Percentiles rank a stretch among this genome's conserved stretches.
phyloP scores from a whole-genome alignment of 192 early-diverging fungal genomes.

The Podila horticola region DNA sequence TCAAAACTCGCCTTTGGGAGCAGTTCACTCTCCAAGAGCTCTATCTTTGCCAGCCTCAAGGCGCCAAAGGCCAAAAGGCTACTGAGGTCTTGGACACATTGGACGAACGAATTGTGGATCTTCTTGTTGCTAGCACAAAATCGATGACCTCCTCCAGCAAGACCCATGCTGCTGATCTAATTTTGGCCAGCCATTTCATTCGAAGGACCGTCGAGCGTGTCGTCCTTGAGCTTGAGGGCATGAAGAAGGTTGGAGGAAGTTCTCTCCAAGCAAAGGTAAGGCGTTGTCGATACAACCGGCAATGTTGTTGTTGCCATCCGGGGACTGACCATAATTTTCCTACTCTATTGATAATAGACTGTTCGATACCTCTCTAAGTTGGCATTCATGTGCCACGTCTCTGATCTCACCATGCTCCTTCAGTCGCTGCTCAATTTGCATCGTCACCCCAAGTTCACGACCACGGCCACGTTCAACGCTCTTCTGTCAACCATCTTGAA shows the following conservation, averaged over 20 bases:
- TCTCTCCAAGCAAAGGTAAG: constrained; percentile 32
- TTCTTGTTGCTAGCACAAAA: constrained; percentile 28
- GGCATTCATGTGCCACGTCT: constrained; percentile 25
- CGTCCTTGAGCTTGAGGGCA: constrained; percentile 29
- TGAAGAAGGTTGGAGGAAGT: constrained; percentile 7
- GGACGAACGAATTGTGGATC: constrained; percentile 15
- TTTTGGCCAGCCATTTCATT: constrained; percentile 5
- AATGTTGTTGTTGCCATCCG: neutral
- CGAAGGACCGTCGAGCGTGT: constrained; percentile 40
- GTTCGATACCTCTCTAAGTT: constrained; percentile 29
- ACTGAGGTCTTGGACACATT: constrained; percentile 10
- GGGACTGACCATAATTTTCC: neutral
- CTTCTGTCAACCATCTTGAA: constrained; percentile 32
- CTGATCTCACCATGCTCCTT: constrained; percentile 31
- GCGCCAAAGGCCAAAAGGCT: neutral
- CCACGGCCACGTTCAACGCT: constrained; percentile 32
- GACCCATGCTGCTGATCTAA: neutral
- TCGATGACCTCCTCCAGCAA: neutral
- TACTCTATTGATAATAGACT: constrained; percentile 9
- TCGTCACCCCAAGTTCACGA: constrained; percentile 20
- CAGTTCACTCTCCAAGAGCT: constrained; percentile 27
- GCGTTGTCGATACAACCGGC: neutral
- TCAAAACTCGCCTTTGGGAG: constrained; percentile 33
- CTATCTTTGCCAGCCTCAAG: constrained; percentile 9
- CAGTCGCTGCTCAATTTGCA: constrained; percentile 28